Evolutionary conservation across 139 green algal species (phyloP), one percentile per base, ranked within the genome.

Genomic region (Diplosphaera chodatii): DNA sequence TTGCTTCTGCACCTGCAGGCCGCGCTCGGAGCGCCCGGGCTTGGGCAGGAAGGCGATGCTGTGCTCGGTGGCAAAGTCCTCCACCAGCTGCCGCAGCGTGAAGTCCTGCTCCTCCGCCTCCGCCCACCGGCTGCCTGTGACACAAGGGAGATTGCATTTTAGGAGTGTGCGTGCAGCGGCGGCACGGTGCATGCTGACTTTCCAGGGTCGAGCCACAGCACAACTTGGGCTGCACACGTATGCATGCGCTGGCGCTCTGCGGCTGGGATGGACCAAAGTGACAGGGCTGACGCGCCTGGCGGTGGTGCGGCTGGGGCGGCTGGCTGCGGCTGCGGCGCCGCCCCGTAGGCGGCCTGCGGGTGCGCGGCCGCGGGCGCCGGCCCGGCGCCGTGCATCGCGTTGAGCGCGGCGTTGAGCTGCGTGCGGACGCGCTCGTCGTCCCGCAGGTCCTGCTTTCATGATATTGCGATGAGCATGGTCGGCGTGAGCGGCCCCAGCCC

Each of bases 1-100:
- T 22, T 48, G 34, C 3, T 20, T 2, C 56, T 68, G 0, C 71
- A 93, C 87, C 74, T 92, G 92, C 68, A 97, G 78, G 20, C 94
- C 91, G 34, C 96, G 86, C 55, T 96, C 77, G 22, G 76, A 69
- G 30, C 92, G 85, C 2, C 91, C 90, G n/a, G 78, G 78, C 76
- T 94, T 94, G 21, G 95, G 95, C 80, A 97, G 63, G 67, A 98
- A 97, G 64, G 88, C 75, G 5, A 99, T 59, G 25, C 90, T 87
- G 23, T 88, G 78, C 67, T 98, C 88, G 32, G 87, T 80, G 3
- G 93, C 93, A 82, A 91, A 97, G 3, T 70, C 68, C 75, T 87
- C 78, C 32, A 97, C 80, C 33, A 97, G 77, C 31, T 96, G 86
- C 41, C 83, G 81, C 62, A 97, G 74, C 1, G 84, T 88, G 15